Evolutionary conservation across 1,284 basidiomycete species (phyloP).

Genomic region (Sporisorium reilianum): DNA sequence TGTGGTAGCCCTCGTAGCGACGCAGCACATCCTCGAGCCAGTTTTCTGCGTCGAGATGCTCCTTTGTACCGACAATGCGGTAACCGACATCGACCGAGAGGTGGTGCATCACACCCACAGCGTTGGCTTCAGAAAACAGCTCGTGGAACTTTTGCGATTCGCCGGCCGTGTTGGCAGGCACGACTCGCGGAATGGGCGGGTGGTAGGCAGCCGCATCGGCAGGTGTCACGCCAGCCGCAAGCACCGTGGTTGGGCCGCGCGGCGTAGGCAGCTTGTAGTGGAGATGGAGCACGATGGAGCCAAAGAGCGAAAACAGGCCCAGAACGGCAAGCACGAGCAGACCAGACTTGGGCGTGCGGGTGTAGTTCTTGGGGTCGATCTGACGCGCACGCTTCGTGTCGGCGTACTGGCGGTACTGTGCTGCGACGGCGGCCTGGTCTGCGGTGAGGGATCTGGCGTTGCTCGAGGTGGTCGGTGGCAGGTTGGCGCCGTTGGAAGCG

Average conservation of each 20-base stretch:
- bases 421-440: constrained; percentile 12
- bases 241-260: constrained; percentile 34
- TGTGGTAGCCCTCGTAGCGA: constrained; percentile 71
- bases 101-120: constrained; percentile 61
- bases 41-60: constrained; percentile 85
- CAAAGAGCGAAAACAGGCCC: constrained; percentile 40
- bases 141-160: constrained; percentile 32
- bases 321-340: constrained; percentile 38
- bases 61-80: constrained; percentile 88
- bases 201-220: constrained; percentile 47
- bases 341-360: constrained; percentile 45
- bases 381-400: constrained; percentile 30
- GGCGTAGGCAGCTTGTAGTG: constrained; percentile 66
- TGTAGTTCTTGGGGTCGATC: constrained; percentile 42
- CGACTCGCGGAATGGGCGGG: constrained; percentile 26
- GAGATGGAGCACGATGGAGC: constrained; percentile 45
- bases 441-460: constrained; percentile 22
- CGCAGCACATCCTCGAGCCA: constrained; percentile 81
- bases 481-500: constrained; percentile 15
- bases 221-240: constrained; percentile 38
- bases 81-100: constrained; percentile 83
- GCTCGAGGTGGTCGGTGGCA: constrained; percentile 8
- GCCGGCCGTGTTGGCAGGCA: constrained; percentile 22
- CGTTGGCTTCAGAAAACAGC: constrained; percentile 63
- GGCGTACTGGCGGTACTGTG: constrained; percentile 25